phyloP scores from a whole-genome alignment of 306 rosid species.

The Fagus crenata region DNA sequence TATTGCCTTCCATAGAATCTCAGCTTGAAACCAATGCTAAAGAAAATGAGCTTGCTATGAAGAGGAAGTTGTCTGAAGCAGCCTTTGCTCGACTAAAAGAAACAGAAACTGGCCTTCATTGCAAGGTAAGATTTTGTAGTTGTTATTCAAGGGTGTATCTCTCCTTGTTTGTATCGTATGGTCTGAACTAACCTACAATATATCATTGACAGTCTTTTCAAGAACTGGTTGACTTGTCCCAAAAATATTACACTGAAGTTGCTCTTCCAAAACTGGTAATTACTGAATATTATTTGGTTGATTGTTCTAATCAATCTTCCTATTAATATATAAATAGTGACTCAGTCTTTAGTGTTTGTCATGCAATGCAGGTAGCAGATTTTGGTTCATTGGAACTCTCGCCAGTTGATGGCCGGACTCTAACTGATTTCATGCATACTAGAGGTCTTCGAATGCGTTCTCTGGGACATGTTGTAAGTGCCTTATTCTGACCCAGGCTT shows the following conservation, averaged over 20 bases:
- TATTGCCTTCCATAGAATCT: conserved; percentile 45
- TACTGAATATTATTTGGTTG: conserved; percentile 34
- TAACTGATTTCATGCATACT: conserved; percentile 98
- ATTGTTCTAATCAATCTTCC: conserved; percentile 25
- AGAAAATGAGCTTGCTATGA: conserved; percentile 76
- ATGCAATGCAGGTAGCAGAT: conserved; percentile 85
- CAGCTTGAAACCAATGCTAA: conserved; percentile 52
- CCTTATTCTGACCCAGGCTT: conserved; percentile 27
- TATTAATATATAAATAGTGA: conserved; percentile 30
- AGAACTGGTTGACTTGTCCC: conserved; percentile 73
- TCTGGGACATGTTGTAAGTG: conserved; percentile 92
- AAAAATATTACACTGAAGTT: conserved; percentile 83
- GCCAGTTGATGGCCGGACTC: conserved; percentile 98
- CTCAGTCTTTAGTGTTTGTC: conserved; percentile 34
- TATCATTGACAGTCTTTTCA: conserved; percentile 70
- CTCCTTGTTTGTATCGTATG: conserved; percentile 19
- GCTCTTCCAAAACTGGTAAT: conserved; percentile 99
- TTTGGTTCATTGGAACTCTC: conserved; percentile 97
- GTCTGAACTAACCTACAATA: conserved; percentile 35
- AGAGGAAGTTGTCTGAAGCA: conserved; percentile 59
- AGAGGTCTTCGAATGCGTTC: conserved; percentile 95
- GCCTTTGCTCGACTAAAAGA: conserved; percentile 87
- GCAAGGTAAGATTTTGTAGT: conserved; percentile 64
- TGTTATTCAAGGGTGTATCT: conserved; percentile 13
- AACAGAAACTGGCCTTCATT: conserved; percentile 89